phyloP scores from a whole-genome alignment of 139 green algal species.

The Diplosphaera chodatii region DNA sequence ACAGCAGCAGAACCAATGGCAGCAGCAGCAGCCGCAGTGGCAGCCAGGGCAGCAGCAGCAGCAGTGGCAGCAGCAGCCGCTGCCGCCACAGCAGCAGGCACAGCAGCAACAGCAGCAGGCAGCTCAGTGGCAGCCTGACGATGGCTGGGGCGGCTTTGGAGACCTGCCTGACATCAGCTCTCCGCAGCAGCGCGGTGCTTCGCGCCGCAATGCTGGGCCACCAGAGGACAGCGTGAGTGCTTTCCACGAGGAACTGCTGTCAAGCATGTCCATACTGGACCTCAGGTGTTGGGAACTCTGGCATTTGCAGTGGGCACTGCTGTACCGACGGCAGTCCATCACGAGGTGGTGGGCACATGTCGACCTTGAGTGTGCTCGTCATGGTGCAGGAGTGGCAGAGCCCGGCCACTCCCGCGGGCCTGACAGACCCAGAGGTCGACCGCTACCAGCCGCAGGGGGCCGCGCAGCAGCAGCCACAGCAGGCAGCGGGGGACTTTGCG shows the following conservation, averaged over 20 bases:
- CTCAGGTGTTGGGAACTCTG: too few relatives aligned
- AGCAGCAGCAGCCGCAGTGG: background rate
- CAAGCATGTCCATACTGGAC: too few relatives aligned
- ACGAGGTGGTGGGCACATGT: too few relatives aligned
- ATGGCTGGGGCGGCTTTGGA: background rate
- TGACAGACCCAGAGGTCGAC: background rate
- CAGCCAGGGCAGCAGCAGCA: background rate
- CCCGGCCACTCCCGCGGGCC: background rate
- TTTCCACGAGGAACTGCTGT: too few relatives aligned
- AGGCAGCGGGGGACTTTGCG: background rate
- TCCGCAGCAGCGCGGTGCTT: background rate
- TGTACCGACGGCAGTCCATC: too few relatives aligned
- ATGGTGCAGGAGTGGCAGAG: background rate
- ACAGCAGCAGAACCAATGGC: background rate
- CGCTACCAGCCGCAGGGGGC: background rate
- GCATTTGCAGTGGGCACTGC: too few relatives aligned
- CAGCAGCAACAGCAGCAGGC: too few relatives aligned
- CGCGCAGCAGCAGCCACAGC: background rate
- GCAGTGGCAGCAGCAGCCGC: background rate
- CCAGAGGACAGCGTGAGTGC: background rate
- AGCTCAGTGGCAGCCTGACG: too few relatives aligned
- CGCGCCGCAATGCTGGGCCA: too few relatives aligned
- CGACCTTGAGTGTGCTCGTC: too few relatives aligned
- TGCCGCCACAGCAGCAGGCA: too few relatives aligned
- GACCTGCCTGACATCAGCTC: background rate